Evolutionary conservation across 2,329 filamentous ascomycete genomes (phyloP).

Genomic region (Coniochaeta sp.): DNA sequence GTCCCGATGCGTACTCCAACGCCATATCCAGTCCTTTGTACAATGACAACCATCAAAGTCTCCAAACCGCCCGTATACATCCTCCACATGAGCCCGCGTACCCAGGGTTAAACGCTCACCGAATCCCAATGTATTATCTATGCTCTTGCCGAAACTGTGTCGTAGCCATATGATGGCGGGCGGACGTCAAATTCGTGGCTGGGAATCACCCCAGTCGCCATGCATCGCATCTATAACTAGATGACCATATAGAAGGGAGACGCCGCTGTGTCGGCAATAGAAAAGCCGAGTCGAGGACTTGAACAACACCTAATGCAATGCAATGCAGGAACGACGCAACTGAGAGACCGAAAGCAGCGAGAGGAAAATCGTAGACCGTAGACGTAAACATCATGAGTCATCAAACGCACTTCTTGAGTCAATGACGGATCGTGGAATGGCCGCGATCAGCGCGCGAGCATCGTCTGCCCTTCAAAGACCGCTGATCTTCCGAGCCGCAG

Average conservation of each 20-base stretch:
- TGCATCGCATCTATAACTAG: not conserved
- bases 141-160: not conserved
- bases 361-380: not conserved
- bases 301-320: not conserved
- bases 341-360: not conserved
- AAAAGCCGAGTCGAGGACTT: not conserved
- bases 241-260: too few relatives aligned
- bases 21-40: not conserved
- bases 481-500: slow-evolving; percentile 44
- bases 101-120: not conserved
- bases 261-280: too few relatives aligned
- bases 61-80: not conserved
- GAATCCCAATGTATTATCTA: not conserved
- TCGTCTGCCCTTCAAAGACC: slow-evolving; percentile 9
- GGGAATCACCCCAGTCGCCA: not conserved
- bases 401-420: not conserved
- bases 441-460: slow-evolving; percentile 2
- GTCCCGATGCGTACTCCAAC: not conserved
- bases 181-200: not conserved
- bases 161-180: not conserved
- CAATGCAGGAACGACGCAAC: not conserved
- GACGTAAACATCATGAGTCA: slow-evolving; percentile 1
- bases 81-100: not conserved
- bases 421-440: slow-evolving; percentile 2
- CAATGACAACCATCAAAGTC: not conserved